Percentiles rank a stretch among this genome's conserved stretches.
These are phyloP conservation scores for Amanita rimosa DNA, from an alignment of 768 basidiomycete genomes.

Conservation along the genomic window DNA sequence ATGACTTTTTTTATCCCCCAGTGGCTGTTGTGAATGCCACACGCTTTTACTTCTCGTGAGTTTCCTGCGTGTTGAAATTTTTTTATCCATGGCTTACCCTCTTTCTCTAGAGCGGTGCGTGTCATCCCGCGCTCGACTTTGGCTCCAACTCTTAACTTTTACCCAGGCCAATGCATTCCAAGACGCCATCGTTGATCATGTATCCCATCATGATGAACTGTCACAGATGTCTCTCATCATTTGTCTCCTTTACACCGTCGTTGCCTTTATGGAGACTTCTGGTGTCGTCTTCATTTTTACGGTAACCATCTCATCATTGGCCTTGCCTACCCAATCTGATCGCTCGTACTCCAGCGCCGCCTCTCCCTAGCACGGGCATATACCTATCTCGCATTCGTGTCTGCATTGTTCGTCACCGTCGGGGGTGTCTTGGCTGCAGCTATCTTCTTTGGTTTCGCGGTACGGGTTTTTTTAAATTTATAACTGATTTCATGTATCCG, in stretches of 20 bases:
- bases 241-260: constrained; percentile 13
- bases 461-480: constrained; percentile 16
- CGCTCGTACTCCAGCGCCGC: constrained; percentile 14
- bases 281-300: constrained; percentile 7
- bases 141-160: neutral
- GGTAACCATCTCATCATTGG: constrained; percentile 9
- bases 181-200: constrained; percentile 23
- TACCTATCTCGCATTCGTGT: constrained; percentile 17
- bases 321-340: neutral
- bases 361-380: constrained; percentile 13
- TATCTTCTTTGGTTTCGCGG: constrained; percentile 27
- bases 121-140: neutral
- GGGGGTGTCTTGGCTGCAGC: constrained; percentile 24
- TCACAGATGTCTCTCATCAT: constrained; percentile 26
- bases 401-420: constrained; percentile 22
- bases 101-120: constrained; percentile 16
- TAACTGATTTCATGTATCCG: neutral
- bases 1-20: constrained; percentile 8
- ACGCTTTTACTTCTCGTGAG: constrained; percentile 26
- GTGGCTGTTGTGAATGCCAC: constrained; percentile 29
- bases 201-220: constrained; percentile 19
- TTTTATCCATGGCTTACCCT: neutral
- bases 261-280: constrained; percentile 1
- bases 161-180: constrained; percentile 22
- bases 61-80: constrained; percentile 2